These are phyloP conservation scores for Nevesoporus exiguus DNA, from an alignment of 768 basidiomycete species.

Conservation along the genomic window DNA sequence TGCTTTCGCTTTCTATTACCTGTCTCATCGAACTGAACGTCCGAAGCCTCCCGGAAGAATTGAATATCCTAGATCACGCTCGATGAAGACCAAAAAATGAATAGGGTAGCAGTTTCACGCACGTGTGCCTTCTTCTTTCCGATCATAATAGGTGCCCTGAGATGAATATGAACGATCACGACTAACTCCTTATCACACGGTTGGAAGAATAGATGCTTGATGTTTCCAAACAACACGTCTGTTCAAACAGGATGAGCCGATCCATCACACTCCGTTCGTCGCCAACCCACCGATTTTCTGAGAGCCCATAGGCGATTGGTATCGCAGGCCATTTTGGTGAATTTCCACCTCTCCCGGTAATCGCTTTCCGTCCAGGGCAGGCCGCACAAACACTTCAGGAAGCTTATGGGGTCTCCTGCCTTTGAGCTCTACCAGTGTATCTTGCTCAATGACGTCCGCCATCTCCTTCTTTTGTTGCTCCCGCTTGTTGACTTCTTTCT, in stretches of 20 bases:
- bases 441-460: conserved; percentile 98
- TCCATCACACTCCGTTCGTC: background rate
- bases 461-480: conserved; percentile 98
- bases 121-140: conserved; percentile 98
- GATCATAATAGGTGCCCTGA: conserved; percentile 96
- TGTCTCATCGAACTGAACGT: conserved; percentile 97
- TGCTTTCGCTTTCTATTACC: conserved; percentile 98
- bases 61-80: conserved; percentile 73
- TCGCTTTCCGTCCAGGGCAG: conserved; percentile 92
- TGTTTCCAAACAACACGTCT: conserved; percentile 95
- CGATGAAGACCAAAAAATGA: background rate
- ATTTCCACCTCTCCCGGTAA: conserved; percentile 98
- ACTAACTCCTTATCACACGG: conserved; percentile 95
- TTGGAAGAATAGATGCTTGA: conserved; percentile 99
- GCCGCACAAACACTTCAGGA: conserved; percentile 89
- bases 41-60: conserved; percentile 97
- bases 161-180: conserved; percentile 90
- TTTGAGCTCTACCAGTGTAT: conserved; percentile 81
- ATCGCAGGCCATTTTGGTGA: conserved; percentile 94
- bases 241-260: conserved; percentile 4
- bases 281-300: conserved; percentile 80
- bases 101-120: conserved; percentile 24
- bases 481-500: conserved; percentile 95
- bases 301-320: conserved; percentile 79
- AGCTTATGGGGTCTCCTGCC: conserved; percentile 83